Evolutionary conservation across 805 yeast species (phyloP).

Genomic region (Myxozyma kluyveri): DNA sequence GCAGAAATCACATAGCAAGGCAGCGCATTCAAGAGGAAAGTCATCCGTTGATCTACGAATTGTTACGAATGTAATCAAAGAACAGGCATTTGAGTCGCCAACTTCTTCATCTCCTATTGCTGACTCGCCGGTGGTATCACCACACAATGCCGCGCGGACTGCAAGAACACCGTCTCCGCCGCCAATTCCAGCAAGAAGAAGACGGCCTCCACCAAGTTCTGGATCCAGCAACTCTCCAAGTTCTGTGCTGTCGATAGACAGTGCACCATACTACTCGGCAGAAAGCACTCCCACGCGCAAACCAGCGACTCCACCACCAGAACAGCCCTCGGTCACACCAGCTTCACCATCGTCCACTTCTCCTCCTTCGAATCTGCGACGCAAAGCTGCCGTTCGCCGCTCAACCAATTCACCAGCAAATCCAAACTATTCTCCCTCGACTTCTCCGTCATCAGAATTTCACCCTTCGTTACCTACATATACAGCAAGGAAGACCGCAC

Average conservation of each 20-base stretch:
- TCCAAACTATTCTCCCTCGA: constrained; percentile 3
- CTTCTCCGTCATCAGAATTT: neutral
- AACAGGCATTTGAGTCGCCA: neutral
- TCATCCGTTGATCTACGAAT: constrained; percentile 11
- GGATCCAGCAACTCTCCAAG: neutral
- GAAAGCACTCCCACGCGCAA: neutral
- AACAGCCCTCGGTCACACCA: neutral
- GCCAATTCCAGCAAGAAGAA: neutral
- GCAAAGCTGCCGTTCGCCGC: constrained; percentile 14
- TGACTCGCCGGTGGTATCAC: neutral
- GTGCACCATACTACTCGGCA: neutral
- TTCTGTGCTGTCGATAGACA: neutral
- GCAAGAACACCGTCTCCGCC: too few species aligned
- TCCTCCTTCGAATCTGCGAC: constrained; percentile 13
- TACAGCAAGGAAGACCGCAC: constrained; percentile 5
- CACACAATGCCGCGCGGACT: too few species aligned
- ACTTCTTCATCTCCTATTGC: neutral
- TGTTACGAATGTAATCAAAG: constrained; percentile 5
- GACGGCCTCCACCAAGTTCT: neutral
- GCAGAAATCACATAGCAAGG: neutral
- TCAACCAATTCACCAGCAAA: neutral
- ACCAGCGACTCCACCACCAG: neutral
- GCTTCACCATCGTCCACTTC: neutral
- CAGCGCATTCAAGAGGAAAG: constrained; percentile 6
- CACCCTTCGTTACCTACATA: too few species aligned